These are phyloP conservation scores for Climacium dendroides DNA, from an alignment of 225 moss, liverwort and hornwort genomes.

Conservation along the genomic window DNA sequence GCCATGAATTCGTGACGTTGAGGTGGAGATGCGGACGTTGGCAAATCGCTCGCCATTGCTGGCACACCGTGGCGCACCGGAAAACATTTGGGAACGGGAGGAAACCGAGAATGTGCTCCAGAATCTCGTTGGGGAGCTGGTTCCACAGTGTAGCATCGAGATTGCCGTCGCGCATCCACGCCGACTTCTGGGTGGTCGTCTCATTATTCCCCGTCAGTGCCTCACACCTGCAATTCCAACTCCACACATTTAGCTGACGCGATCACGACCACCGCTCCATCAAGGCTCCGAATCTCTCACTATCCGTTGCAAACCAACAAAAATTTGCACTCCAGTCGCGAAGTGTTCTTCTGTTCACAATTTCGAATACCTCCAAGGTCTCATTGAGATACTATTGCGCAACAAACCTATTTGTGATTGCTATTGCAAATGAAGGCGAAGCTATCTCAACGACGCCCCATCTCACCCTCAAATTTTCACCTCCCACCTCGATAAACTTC, in stretches of 20 bases:
- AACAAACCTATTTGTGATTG: background rate
- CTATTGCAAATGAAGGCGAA: background rate
- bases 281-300: background rate
- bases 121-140: conserved; percentile 30
- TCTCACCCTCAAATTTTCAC: background rate
- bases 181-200: background rate
- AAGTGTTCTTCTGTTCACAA: background rate
- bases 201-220: background rate
- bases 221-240: background rate
- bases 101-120: conserved; percentile 29
- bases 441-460: background rate
- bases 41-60: conserved; percentile 32
- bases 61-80: conserved; percentile 41
- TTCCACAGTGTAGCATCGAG: conserved; percentile 40
- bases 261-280: background rate
- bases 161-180: conserved; percentile 29
- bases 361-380: background rate
- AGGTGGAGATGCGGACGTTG: background rate
- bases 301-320: background rate
- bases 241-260: background rate
- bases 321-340: background rate
- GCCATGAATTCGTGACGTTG: background rate
- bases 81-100: conserved; percentile 46
- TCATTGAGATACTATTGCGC: background rate
- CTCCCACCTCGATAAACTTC: background rate